Percentiles rank a stretch among this genome's conserved stretches.
Conservation (phyloP, 352 stramenopile genomes). For the Lagenidium giganteum region DNA sequence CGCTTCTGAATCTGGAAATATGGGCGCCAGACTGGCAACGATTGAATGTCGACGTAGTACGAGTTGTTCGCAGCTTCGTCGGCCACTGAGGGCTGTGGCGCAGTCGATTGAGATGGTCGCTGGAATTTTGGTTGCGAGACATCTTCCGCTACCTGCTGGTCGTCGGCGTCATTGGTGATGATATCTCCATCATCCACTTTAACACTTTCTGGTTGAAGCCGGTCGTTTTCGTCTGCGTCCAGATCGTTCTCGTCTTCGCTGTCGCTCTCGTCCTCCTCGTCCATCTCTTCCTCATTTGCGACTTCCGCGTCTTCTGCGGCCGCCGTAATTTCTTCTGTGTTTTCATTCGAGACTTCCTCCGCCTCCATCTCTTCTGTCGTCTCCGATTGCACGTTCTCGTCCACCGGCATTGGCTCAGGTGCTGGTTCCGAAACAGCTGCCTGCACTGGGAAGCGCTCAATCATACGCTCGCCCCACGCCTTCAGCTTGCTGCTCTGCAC, state of each 20-base stretch:
- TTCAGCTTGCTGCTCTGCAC: conserved; percentile 33
- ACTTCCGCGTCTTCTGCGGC: conserved; percentile 17
- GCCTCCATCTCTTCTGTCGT: conserved; percentile 12
- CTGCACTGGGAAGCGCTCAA: conserved; percentile 11
- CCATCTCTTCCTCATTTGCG: conserved; percentile 17
- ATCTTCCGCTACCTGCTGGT: no score
- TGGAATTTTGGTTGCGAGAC: no score
- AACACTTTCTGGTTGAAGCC: no score
- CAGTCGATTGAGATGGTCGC: no score
- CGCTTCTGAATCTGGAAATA: conserved; percentile 59
- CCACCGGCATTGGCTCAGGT: neutral
- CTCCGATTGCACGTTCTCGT: conserved; percentile 8
- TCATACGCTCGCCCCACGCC: conserved; percentile 26
- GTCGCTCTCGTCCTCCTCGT: conserved; percentile 6
- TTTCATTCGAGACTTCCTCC: neutral
- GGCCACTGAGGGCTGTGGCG: no score
- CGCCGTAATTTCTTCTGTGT: conserved; percentile 4
- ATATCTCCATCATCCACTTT: conserved; percentile 14
- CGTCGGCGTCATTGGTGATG: neutral
- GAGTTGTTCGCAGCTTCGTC: no score
- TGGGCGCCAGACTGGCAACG: conserved; percentile 44
- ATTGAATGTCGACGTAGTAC: conserved; percentile 20
- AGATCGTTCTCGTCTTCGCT: conserved; percentile 16
- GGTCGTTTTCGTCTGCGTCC: conserved; percentile 6
- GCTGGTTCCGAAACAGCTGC: neutral